These are phyloP conservation scores for Hemileia vastatrix DNA, from an alignment of 1,284 basidiomycete species.

Conservation along the genomic window DNA sequence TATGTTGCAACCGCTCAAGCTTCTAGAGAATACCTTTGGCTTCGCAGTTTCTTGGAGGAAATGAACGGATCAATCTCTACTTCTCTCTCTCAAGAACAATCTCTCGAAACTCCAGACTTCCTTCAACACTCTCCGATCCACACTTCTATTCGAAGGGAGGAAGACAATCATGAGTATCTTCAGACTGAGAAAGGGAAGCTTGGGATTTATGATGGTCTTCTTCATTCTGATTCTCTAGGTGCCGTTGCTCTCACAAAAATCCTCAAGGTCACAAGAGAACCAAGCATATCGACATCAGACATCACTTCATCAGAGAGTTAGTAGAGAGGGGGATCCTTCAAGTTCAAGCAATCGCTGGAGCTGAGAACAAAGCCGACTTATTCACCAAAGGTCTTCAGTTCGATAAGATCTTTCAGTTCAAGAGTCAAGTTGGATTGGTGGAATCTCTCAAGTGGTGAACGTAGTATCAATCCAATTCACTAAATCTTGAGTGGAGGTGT, in stretches of 20 bases:
- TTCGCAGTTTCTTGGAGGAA: neutral
- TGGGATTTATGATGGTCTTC: slow-evolving; percentile 26
- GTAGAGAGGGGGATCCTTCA: neutral
- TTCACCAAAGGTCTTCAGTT: no score
- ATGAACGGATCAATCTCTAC: neutral
- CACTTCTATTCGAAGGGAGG: no score
- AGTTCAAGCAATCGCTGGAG: neutral
- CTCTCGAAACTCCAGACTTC: no score
- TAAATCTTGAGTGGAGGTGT: no score
- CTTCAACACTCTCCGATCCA: no score
- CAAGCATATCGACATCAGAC: slow-evolving; percentile 9
- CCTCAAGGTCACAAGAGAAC: slow-evolving; percentile 9
- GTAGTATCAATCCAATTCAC: no score
- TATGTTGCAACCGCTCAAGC: no score
- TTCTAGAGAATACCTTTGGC: no score
- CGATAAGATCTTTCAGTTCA: no score
- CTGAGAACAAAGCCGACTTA: neutral
- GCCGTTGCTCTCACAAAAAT: slow-evolving; percentile 6
- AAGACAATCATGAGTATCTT: neutral
- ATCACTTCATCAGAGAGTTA: slow-evolving; percentile 12
- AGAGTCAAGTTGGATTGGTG: no score
- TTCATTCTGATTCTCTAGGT: slow-evolving; percentile 6
- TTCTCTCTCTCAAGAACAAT: neutral
- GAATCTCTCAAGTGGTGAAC: no score
- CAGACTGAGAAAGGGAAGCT: neutral